These are phyloP conservation scores for Cenococcum geophilum DNA, from an alignment of 495 filamentous ascomycete genomes.

Conservation along the genomic window DNA sequence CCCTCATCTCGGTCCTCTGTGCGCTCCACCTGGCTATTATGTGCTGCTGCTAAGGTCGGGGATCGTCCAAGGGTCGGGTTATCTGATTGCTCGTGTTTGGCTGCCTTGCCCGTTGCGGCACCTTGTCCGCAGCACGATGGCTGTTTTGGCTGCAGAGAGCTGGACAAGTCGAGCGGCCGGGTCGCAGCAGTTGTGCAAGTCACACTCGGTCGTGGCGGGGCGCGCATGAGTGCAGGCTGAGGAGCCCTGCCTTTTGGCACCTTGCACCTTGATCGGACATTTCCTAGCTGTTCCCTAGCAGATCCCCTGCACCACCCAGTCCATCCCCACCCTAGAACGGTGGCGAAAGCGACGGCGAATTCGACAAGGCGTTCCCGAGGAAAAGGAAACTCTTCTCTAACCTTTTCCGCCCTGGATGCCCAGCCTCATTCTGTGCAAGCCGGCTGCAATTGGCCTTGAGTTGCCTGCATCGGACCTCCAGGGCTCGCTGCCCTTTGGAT, in stretches of 20 bases:
- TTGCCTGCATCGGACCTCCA: background rate
- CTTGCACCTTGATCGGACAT: constrained; percentile 9
- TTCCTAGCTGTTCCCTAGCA: background rate
- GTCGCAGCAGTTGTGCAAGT: background rate
- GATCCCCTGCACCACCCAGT: no score
- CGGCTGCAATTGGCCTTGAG: background rate
- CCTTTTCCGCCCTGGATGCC: background rate
- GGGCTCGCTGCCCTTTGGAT: constrained; percentile 13
- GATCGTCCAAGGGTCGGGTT: background rate
- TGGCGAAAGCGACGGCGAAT: background rate
- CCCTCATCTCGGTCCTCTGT: background rate
- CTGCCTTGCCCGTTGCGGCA: background rate
- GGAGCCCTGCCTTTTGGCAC: background rate
- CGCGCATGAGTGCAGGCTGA: background rate
- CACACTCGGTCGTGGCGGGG: background rate
- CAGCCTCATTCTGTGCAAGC: background rate
- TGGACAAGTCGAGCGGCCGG: background rate
- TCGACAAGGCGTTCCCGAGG: constrained; percentile 17
- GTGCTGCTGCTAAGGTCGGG: background rate
- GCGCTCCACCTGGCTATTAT: background rate
- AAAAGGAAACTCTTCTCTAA: constrained; percentile 11
- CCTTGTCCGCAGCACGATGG: no score
- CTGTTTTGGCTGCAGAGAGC: background rate
- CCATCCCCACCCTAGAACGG: background rate
- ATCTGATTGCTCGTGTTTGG: constrained; percentile 2